Conservation (phyloP, 225 moss, liverwort and hornwort genomes). For the Lunularia cruciata region DNA sequence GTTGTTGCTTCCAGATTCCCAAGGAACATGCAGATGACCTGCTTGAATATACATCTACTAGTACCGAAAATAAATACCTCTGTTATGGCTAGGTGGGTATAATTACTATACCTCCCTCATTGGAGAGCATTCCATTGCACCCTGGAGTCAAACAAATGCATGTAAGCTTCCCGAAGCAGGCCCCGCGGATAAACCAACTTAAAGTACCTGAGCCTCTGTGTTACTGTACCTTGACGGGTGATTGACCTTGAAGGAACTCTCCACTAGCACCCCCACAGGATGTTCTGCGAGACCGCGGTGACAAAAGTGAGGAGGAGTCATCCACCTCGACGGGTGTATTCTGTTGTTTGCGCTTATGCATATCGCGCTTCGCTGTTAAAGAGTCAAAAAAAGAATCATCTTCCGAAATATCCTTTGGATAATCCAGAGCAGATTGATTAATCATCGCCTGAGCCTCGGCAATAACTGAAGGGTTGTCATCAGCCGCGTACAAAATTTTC, state of each 20-base stretch:
- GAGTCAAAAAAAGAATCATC: slow-evolving; percentile 54
- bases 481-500: slow-evolving; percentile 59
- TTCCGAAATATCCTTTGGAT: slow-evolving; percentile 32
- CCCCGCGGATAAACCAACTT: slow-evolving; percentile 44
- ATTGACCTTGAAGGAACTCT: slow-evolving; percentile 48
- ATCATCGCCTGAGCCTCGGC: slow-evolving; percentile 60
- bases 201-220: slow-evolving; percentile 39
- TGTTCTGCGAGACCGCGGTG: slow-evolving; percentile 48
- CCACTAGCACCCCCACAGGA: slow-evolving; percentile 55
- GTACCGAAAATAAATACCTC: slow-evolving; percentile 31
- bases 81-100: slow-evolving; percentile 37
- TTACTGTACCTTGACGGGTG: slow-evolving; percentile 60
- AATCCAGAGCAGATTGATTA: slow-evolving; percentile 31
- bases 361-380: slow-evolving; percentile 43
- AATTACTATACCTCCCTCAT: slow-evolving; percentile 48
- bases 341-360: slow-evolving; percentile 47
- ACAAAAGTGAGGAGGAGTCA: slow-evolving; percentile 37
- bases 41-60: slow-evolving; percentile 34
- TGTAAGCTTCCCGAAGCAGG: slow-evolving; percentile 48
- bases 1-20: slow-evolving; percentile 34
- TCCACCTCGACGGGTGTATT: slow-evolving; percentile 32
- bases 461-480: slow-evolving; percentile 60
- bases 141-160: slow-evolving; percentile 50
- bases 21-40: slow-evolving; percentile 39
- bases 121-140: slow-evolving; percentile 49